Base-by-base conservation (phyloP, 164 flowering plant genomes). In the Annona squamosa region DNA sequence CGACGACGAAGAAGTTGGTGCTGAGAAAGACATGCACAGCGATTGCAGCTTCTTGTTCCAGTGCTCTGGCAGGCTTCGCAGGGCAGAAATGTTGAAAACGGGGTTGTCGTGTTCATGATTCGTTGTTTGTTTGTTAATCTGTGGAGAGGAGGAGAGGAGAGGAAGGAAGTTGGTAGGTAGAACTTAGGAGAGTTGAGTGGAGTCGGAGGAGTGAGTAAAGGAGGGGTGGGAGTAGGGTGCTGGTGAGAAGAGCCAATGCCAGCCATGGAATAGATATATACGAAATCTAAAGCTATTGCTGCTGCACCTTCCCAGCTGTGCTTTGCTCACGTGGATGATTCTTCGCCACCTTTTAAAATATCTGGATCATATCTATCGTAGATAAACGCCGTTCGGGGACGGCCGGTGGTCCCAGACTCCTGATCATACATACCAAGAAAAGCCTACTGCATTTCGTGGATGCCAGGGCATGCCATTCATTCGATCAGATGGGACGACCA, bases 231-330 rank as follows among this genome's bases (percentile, higher is more conserved):
- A 59, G 3, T n/a, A 6, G 7, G 16, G 42, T 5, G 57, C 43
- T 46, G 6, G 19, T 13, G 44, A 41, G 19, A 16, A 7, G 4
- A 62, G 44, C 73, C 73, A 62, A 71, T 62, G 37, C 45, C 67
- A 71, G 73, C 67, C 66, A 62, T 42, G 67, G 13, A 71, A 46
- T 62, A 46, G 73, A 62, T 71, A 62, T 57, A 16, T 5, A 17
- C n/a, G 62, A 63, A 5, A 59, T 63, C 2, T 26, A 26, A 26
- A 0, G 37, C 37, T 26, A 26, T 26, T 26, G 37, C 37, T 26
- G 37, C 37, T 26, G 37, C 37, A 26, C 37, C 37, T 26, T 26
- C 37, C 37, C 37, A 26, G 37, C 37, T 26, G 37, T 45, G 65
- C 13, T 62, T 61, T 62, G 44, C 52, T 62, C 26, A 44, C 65